These are phyloP conservation scores for Suillus variegatus DNA, from an alignment of 768 basidiomycete species.

Conservation along the genomic window DNA sequence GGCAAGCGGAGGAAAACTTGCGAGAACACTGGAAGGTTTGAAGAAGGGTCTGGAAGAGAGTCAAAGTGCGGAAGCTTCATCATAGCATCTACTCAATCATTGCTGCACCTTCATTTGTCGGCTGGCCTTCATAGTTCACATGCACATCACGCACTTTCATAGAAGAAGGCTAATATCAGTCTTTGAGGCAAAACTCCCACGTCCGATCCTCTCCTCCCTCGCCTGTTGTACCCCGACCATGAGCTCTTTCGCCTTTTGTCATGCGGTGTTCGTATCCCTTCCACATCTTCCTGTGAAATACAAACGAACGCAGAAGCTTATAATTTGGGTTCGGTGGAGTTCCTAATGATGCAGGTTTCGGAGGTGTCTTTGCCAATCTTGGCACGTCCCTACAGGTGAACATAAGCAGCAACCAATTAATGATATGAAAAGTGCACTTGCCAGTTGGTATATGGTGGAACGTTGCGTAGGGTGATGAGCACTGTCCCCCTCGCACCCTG, in stretches of 20 bases:
- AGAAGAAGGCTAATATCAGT: slow-evolving; percentile 14
- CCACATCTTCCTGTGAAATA: slow-evolving; percentile 70
- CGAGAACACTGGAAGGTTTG: slow-evolving; percentile 74
- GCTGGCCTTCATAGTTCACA: slow-evolving; percentile 11
- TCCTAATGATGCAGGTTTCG: slow-evolving; percentile 46
- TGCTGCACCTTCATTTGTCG: neutral
- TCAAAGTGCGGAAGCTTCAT: slow-evolving; percentile 23
- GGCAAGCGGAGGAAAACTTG: slow-evolving; percentile 67
- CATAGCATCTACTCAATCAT: slow-evolving; percentile 17
- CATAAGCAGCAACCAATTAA: slow-evolving; percentile 15
- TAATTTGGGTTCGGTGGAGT: slow-evolving; percentile 66
- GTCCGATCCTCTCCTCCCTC: slow-evolving; percentile 80
- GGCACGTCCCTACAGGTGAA: slow-evolving; percentile 64
- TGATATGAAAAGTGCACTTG: slow-evolving; percentile 30
- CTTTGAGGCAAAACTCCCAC: slow-evolving; percentile 78
- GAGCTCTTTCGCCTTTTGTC: slow-evolving; percentile 83
- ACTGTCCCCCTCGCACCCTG: slow-evolving; percentile 60
- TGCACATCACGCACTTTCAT: neutral
- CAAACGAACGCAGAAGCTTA: slow-evolving; percentile 74
- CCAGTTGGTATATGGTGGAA: slow-evolving; percentile 88
- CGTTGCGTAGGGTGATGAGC: slow-evolving; percentile 85
- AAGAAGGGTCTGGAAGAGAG: slow-evolving; percentile 64
- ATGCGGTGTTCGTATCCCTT: slow-evolving; percentile 91
- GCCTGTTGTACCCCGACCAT: slow-evolving; percentile 65
- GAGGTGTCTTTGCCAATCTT: slow-evolving; percentile 73